phyloP scores from a whole-genome alignment of 352 stramenopile genomes.

The Pythium utonaiense region DNA sequence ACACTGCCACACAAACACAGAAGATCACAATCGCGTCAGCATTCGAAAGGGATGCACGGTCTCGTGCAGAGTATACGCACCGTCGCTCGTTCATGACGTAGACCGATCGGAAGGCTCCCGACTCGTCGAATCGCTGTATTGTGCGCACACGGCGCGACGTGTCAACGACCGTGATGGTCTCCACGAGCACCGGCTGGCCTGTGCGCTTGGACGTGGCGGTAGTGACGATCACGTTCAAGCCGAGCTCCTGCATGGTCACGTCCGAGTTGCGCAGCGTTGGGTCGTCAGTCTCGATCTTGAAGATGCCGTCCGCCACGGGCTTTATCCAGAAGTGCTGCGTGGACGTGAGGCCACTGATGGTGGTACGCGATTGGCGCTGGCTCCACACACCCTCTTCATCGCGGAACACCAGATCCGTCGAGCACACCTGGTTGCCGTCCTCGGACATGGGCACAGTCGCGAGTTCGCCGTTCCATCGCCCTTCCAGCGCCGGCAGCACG shows the following conservation, averaged over 20 bases:
- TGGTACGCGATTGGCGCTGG: slow-evolving; percentile 80
- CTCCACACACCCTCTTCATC: slow-evolving; percentile 87
- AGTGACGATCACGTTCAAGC: slow-evolving; percentile 75
- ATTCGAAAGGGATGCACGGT: background rate
- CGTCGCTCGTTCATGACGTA: slow-evolving; percentile 86
- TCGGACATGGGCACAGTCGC: slow-evolving; percentile 66
- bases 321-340: slow-evolving; percentile 90
- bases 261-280: slow-evolving; percentile 70
- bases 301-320: slow-evolving; percentile 79
- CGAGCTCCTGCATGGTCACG: slow-evolving; percentile 86
- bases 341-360: slow-evolving; percentile 79
- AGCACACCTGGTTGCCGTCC: slow-evolving; percentile 83
- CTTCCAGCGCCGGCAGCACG: slow-evolving; percentile 79
- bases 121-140: slow-evolving; percentile 84
- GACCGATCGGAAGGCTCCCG: slow-evolving; percentile 79
- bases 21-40: background rate
- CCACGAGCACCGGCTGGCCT: slow-evolving; percentile 79
- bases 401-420: slow-evolving; percentile 79
- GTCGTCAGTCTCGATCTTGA: slow-evolving; percentile 87
- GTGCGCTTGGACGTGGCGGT: slow-evolving; percentile 86
- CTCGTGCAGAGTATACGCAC: slow-evolving; percentile 20
- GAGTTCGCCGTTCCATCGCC: slow-evolving; percentile 83
- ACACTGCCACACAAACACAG: slow-evolving; percentile 34
- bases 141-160: slow-evolving; percentile 77
- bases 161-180: slow-evolving; percentile 82